Evolutionary conservation across 148 eudicot species (phyloP).

Genomic region (Chenopodium formosanum): DNA sequence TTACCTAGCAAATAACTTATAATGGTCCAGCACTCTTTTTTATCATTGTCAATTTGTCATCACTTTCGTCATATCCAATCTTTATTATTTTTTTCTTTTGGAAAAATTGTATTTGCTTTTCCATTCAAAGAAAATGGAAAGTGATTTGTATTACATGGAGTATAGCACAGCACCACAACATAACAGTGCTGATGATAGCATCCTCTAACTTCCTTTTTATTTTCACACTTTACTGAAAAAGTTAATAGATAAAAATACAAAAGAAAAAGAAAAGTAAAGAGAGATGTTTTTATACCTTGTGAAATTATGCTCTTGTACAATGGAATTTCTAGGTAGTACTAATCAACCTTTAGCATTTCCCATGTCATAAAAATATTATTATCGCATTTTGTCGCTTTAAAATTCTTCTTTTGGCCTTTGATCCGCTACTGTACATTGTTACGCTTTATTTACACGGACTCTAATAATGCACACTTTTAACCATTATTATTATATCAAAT

Average conservation of each 20-base stretch:
- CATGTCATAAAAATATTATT: not conserved
- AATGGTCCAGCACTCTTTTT: slow-evolving; percentile 1
- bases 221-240: slow-evolving; percentile 8
- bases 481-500: too few relatives aligned
- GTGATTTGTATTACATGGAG: slow-evolving; percentile 13
- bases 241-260: not conserved
- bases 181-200: not conserved
- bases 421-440: too few relatives aligned
- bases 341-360: slow-evolving; percentile 12
- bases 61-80: slow-evolving; percentile 17
- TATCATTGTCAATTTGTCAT: slow-evolving; percentile 16
- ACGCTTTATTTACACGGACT: too few relatives aligned
- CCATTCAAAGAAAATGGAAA: slow-evolving; percentile 18
- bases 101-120: slow-evolving; percentile 14
- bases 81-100: not conserved
- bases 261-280: not conserved
- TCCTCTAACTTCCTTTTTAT: not conserved
- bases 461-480: too few relatives aligned
- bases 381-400: not conserved
- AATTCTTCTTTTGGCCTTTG: too few relatives aligned
- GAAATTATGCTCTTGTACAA: slow-evolving; percentile 5
- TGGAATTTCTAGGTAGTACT: slow-evolving; percentile 4
- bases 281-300: slow-evolving; percentile 18
- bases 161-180: not conserved
- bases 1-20: not conserved